phyloP scores from a whole-genome alignment of 805 yeast genomes.

The Wickerhamiella nectarea region DNA sequence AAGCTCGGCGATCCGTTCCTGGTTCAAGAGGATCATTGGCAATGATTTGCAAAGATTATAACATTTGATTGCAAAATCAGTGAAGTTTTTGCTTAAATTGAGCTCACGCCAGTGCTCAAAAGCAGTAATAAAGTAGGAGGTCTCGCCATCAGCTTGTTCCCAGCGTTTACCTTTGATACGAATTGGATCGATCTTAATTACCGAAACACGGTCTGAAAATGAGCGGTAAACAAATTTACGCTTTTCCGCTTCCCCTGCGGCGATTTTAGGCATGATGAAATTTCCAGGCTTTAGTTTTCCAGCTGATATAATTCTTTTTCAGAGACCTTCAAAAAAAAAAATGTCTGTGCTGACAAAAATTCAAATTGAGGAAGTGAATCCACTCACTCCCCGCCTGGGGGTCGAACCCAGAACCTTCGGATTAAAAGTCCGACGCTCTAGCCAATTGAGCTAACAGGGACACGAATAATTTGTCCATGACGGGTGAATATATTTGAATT shows the following conservation, averaged over 20 bases:
- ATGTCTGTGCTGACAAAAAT: neutral
- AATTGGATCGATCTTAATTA: constrained; percentile 67
- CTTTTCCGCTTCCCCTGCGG: constrained; percentile 8
- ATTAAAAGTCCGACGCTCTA: constrained; percentile 24
- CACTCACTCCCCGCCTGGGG: constrained; percentile 20
- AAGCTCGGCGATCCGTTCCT: constrained; percentile 41
- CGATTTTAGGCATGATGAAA: constrained; percentile 1
- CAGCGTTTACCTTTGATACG: constrained; percentile 23
- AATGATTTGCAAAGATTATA: constrained; percentile 49
- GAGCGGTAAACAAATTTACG: constrained; percentile 37
- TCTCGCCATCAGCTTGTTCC: constrained; percentile 16
- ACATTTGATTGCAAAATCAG: constrained; percentile 44
- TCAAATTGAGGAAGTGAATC: neutral
- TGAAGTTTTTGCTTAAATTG: constrained; percentile 60
- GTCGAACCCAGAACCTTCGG: constrained; percentile 23
- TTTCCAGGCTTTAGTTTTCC: neutral
- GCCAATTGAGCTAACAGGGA: constrained; percentile 24
- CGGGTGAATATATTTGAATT: no score
- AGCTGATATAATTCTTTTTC: neutral
- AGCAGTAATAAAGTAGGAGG: constrained; percentile 68
- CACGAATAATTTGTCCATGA: neutral
- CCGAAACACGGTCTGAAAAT: constrained; percentile 72
- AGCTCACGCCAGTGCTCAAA: constrained; percentile 80
- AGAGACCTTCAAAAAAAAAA: neutral
- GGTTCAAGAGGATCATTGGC: constrained; percentile 69